These are phyloP conservation scores for Rhododendron ferrugineum DNA, from an alignment of 148 eudicot genomes.

Conservation along the genomic window DNA sequence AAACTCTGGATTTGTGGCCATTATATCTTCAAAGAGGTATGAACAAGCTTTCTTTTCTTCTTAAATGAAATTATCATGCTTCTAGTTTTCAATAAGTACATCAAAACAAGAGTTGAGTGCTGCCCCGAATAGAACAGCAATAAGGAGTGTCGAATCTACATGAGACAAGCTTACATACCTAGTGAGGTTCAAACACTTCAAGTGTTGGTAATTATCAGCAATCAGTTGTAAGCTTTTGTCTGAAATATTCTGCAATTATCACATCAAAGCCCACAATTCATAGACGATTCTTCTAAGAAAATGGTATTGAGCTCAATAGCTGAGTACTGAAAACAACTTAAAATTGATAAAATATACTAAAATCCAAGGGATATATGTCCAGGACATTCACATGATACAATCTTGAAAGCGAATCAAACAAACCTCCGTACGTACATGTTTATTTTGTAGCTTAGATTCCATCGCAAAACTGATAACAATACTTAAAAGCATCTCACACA, in stretches of 20 bases:
- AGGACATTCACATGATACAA: not conserved
- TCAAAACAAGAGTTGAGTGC: not conserved
- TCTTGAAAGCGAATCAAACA: not conserved
- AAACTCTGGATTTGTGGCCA: not conserved
- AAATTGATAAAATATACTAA: not conserved
- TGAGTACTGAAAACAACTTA: not conserved
- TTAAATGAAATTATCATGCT: not conserved
- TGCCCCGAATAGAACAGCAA: not conserved
- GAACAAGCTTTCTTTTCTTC: not conserved
- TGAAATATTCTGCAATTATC: conserved; percentile 54
- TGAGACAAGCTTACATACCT: conserved; percentile 38
- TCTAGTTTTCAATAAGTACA: not conserved
- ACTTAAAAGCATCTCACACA: not conserved
- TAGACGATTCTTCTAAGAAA: not conserved
- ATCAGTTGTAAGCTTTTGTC: conserved; percentile 69
- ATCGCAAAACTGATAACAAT: not conserved
- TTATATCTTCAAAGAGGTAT: not conserved
- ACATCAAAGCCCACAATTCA: conserved; percentile 1
- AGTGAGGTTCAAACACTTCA: conserved; percentile 71
- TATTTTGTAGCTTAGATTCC: not conserved
- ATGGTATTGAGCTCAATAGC: not conserved
- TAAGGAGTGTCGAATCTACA: not conserved
- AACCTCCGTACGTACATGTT: not conserved
- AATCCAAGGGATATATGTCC: not conserved
- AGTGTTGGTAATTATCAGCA: conserved; percentile 49